These are phyloP conservation scores for Thuidium tamariscinum DNA, from an alignment of 225 moss, liverwort and hornwort species.

Conservation along the genomic window DNA sequence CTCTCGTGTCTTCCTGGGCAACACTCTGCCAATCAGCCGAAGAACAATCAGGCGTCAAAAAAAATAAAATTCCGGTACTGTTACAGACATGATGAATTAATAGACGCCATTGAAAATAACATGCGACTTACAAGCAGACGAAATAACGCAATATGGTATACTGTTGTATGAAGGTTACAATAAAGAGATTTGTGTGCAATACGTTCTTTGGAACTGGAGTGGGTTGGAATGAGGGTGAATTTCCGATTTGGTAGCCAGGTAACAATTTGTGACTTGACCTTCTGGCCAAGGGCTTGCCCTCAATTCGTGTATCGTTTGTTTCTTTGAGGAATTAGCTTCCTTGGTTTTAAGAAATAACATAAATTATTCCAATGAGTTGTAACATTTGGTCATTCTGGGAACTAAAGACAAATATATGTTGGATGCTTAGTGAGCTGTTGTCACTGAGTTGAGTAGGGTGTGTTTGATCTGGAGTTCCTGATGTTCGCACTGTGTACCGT, in stretches of 20 bases:
- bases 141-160: neutral
- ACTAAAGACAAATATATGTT: neutral
- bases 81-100: neutral
- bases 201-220: neutral
- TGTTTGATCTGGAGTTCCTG: neutral
- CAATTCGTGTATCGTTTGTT: neutral
- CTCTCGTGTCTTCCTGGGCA: neutral
- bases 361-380: neutral
- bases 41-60: neutral
- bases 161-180: neutral
- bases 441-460: neutral
- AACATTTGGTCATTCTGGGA: neutral
- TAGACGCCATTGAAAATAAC: neutral
- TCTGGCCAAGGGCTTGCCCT: neutral
- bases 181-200: neutral
- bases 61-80: neutral
- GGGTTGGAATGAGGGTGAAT: neutral
- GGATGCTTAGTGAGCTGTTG: neutral
- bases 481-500: neutral
- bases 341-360: neutral
- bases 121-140: accelerated
- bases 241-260: neutral
- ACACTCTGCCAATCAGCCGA: neutral
- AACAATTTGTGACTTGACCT: neutral
- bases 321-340: neutral